These are phyloP conservation scores for Pseudogymnoascus sp. DNA, from an alignment of 2,329 filamentous ascomycete species.

Conservation along the genomic window DNA sequence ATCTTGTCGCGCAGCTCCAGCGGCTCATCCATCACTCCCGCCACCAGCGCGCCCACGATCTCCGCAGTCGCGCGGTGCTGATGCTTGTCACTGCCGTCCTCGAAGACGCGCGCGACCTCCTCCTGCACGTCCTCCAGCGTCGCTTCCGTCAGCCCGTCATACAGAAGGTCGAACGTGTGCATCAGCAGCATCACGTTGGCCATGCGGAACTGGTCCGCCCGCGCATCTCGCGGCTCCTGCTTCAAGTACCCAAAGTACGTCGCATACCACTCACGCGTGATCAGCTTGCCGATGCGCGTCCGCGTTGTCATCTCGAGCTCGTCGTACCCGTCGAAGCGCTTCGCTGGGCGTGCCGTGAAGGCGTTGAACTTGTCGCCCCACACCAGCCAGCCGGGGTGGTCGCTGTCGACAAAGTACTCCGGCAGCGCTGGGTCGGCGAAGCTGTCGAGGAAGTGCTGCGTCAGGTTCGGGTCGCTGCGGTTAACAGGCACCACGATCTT, in stretches of 20 bases:
- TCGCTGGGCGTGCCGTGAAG: slow-evolving; percentile 60
- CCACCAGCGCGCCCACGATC: slow-evolving; percentile 79
- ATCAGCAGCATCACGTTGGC: slow-evolving; percentile 79
- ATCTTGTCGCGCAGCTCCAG: slow-evolving; percentile 65
- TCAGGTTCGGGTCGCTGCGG: slow-evolving; percentile 71
- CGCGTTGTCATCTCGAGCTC: slow-evolving; percentile 68
- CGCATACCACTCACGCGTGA: slow-evolving; percentile 79
- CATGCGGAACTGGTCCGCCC: slow-evolving; percentile 81
- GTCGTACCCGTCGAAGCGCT: slow-evolving; percentile 66
- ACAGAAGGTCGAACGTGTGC: slow-evolving; percentile 83
- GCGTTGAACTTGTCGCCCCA: slow-evolving; percentile 86
- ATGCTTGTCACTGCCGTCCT: slow-evolving; percentile 92
- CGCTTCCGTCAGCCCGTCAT: slow-evolving; percentile 67
- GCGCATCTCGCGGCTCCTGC: slow-evolving; percentile 81
- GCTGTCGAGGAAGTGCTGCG: slow-evolving; percentile 64
- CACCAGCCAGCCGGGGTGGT: slow-evolving; percentile 92
- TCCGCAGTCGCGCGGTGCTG: slow-evolving; percentile 94
- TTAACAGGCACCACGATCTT: slow-evolving; percentile 67
- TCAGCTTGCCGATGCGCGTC: slow-evolving; percentile 68
- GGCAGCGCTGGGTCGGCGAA: slow-evolving; percentile 68
- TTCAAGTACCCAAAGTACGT: slow-evolving; percentile 90
- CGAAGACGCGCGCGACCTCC: slow-evolving; percentile 69
- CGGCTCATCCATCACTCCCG: slow-evolving; percentile 71
- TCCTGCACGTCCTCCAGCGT: slow-evolving; percentile 85
- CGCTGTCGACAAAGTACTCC: slow-evolving; percentile 83